Conservation (phyloP, 2,329 filamentous ascomycete genomes). For the Diaporthe longicolla region DNA sequence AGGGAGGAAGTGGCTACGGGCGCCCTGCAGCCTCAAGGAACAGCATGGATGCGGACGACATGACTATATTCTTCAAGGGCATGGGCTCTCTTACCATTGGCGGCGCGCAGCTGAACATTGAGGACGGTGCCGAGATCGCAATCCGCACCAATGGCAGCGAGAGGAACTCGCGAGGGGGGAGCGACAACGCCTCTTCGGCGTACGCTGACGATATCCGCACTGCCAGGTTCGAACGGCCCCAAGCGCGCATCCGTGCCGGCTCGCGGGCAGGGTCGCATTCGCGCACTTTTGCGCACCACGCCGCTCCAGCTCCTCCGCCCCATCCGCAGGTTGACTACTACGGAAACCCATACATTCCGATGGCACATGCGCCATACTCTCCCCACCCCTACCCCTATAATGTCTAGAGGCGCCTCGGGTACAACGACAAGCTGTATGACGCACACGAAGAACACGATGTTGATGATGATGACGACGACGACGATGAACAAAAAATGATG, state of each 20-base stretch:
- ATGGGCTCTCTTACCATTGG: slow-evolving; percentile 69
- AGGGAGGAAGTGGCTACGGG: slow-evolving; percentile 74
- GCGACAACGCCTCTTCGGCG: slow-evolving; percentile 62
- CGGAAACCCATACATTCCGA: slow-evolving; percentile 6
- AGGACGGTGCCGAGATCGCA: slow-evolving; percentile 72
- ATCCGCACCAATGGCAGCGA: slow-evolving; percentile 67
- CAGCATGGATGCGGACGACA: slow-evolving; percentile 67
- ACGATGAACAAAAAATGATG: slow-evolving; percentile 16
- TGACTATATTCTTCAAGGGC: slow-evolving; percentile 73
- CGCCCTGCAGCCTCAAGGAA: slow-evolving; percentile 72
- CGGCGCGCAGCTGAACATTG: slow-evolving; percentile 71
- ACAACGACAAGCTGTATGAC: slow-evolving; percentile 34
- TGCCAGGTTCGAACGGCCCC: slow-evolving; percentile 59
- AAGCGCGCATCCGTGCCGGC: slow-evolving; percentile 60
- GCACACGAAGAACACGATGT: slow-evolving; percentile 36
- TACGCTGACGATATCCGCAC: slow-evolving; percentile 60
- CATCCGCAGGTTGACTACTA: slow-evolving; percentile 34
- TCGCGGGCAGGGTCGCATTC: slow-evolving; percentile 66
- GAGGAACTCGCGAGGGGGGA: slow-evolving; percentile 46
- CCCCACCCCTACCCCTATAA: slow-evolving; percentile 41
- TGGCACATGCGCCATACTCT: slow-evolving; percentile 42
- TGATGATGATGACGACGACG: slow-evolving; percentile 17
- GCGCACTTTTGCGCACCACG: slow-evolving; percentile 43
- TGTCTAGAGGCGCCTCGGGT: not conserved
- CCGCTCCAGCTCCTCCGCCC: slow-evolving; percentile 1